These are phyloP conservation scores for Backusella westeae DNA, from an alignment of 192 early-diverging fungal genomes.

Conservation along the genomic window DNA sequence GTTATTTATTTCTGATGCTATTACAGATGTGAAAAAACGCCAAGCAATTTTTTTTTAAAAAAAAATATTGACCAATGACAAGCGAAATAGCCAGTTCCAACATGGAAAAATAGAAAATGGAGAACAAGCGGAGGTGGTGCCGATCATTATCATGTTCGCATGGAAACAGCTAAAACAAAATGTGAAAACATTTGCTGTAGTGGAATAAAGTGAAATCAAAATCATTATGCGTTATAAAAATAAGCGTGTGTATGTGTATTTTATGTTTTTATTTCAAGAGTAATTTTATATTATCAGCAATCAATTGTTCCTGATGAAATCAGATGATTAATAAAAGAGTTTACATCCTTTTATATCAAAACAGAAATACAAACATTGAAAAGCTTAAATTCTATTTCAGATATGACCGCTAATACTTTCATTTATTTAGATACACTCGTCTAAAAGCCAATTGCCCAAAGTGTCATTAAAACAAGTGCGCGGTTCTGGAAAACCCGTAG, in stretches of 20 bases:
- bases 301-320: not conserved
- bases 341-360: not conserved
- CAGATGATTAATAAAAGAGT: not conserved
- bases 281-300: not conserved
- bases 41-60: not conserved
- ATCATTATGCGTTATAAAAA: not conserved
- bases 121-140: too few relatives aligned
- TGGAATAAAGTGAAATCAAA: not conserved
- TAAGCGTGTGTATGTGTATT: not conserved
- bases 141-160: too few relatives aligned
- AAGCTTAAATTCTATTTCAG: not conserved
- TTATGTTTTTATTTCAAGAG: not conserved
- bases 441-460: not conserved
- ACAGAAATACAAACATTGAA: not conserved
- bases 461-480: too few relatives aligned
- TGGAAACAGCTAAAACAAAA: too few relatives aligned
- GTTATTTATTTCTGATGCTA: too few relatives aligned
- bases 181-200: not conserved
- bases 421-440: not conserved
- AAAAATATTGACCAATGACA: not conserved
- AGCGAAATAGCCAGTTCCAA: too few relatives aligned
- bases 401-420: not conserved
- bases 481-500: not conserved
- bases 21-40: too few relatives aligned
- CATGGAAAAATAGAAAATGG: too few relatives aligned